Evolutionary conservation across 257 asterid species (phyloP).

Genomic region (Solanum arcanum): DNA sequence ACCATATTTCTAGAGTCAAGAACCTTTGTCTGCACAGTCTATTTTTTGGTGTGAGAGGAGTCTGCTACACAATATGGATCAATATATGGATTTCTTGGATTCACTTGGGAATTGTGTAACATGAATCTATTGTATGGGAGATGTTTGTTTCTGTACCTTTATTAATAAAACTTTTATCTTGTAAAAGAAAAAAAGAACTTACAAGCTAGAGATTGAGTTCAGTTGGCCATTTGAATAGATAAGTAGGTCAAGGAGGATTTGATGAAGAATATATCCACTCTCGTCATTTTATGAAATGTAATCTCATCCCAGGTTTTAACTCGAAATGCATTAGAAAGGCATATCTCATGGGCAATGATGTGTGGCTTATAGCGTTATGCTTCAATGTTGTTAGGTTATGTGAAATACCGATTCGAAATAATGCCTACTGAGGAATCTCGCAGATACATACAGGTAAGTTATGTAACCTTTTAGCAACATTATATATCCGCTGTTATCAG

Average conservation of each 20-base stretch:
- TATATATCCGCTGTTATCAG: not conserved
- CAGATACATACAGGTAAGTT: conserved; percentile 61
- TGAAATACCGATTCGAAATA: conserved; percentile 64
- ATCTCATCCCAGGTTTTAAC: not conserved
- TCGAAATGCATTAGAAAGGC: not conserved
- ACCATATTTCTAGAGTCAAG: not conserved
- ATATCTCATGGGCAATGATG: not conserved
- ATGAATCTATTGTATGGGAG: not conserved
- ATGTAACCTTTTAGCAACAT: not conserved
- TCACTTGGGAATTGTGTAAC: not conserved
- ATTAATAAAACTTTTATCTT: not conserved
- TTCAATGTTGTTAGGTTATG: conserved; percentile 36
- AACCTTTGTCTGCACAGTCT: not conserved
- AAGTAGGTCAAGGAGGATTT: not conserved
- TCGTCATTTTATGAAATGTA: not conserved
- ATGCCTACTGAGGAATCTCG: conserved; percentile 50
- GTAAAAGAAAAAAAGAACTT: not conserved
- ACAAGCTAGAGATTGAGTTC: not conserved
- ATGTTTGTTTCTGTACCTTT: not conserved
- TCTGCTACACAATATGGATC: not conserved
- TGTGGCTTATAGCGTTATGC: conserved; percentile 1
- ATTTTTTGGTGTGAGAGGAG: not conserved
- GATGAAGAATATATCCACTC: not conserved
- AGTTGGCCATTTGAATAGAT: not conserved
- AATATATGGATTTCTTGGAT: not conserved